phyloP scores from a whole-genome alignment of 805 yeast genomes.

The Lipomyces japonicus region DNA sequence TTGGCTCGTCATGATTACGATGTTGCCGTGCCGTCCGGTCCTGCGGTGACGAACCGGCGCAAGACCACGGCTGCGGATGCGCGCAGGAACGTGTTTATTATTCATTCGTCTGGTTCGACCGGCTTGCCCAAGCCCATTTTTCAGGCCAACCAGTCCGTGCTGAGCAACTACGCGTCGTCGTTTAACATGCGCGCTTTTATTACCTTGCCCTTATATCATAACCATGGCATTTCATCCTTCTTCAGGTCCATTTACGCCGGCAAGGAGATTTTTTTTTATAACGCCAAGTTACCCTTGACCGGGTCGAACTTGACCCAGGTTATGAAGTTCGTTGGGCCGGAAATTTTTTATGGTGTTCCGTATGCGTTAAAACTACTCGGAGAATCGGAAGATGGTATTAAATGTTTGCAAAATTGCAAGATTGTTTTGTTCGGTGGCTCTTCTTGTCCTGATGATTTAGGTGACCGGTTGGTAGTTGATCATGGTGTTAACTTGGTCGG shows the following conservation, averaged over 20 bases:
- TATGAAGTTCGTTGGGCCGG: conserved; percentile 4
- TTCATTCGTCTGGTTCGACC: conserved; percentile 23
- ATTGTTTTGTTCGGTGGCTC: conserved; percentile 17
- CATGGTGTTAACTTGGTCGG: conserved; percentile 9
- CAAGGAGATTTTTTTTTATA: conserved; percentile 9
- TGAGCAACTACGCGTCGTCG: conserved; percentile 13
- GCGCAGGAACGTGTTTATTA: conserved; percentile 6
- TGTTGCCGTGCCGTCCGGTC: background rate
- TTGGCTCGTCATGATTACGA: conserved; percentile 5
- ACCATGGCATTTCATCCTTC: conserved; percentile 18
- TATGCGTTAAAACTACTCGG: conserved; percentile 17
- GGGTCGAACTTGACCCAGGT: conserved; percentile 5
- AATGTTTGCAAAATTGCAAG: conserved; percentile 6
- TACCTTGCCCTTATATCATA: conserved; percentile 17
- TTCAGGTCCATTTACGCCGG: conserved; percentile 12
- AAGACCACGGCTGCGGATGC: conserved; percentile 1
- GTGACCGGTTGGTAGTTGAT: conserved; percentile 13
- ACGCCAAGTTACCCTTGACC: conserved; percentile 11
- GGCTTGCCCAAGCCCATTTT: conserved; percentile 20
- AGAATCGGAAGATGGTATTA: conserved; percentile 9
- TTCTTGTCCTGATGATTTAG: conserved; percentile 14
- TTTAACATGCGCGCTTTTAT: conserved; percentile 13
- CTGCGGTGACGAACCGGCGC: background rate
- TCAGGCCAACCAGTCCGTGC: conserved; percentile 12
- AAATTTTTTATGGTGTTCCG: conserved; percentile 19